Percentiles rank a stretch among this genome's conserved stretches.
Evolutionary conservation across 345 rosid genomes (phyloP).

Genomic region (Litchi chinensis): DNA sequence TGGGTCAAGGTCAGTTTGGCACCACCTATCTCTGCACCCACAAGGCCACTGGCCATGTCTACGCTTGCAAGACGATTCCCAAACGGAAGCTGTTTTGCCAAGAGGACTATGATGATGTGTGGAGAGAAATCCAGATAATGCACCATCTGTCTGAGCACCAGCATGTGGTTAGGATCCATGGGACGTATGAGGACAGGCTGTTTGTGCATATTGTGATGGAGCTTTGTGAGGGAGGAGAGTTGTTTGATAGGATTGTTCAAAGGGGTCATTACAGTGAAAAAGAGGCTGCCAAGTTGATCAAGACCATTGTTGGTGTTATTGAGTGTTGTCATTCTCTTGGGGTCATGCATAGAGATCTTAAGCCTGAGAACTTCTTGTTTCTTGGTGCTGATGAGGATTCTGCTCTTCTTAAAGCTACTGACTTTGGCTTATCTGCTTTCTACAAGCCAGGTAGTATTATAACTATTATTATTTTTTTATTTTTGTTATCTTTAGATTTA

Average conservation of each 20-base stretch:
- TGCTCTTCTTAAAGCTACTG: conserved; percentile 78
- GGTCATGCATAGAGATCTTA: conserved; percentile 76
- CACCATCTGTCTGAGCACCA: conserved; percentile 74
- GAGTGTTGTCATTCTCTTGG: conserved; percentile 79
- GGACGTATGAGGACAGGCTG: conserved; percentile 50
- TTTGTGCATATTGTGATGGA: conserved; percentile 82
- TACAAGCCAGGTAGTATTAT: conserved; percentile 60
- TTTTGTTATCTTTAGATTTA: conserved; percentile 6
- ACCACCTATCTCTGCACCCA: conserved; percentile 72
- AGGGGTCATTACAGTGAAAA: conserved; percentile 77
- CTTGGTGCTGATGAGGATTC: conserved; percentile 63
- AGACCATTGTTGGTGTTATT: conserved; percentile 81
- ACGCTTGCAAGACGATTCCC: conserved; percentile 83
- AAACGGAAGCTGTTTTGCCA: conserved; percentile 70
- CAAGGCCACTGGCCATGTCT: conserved; percentile 40
- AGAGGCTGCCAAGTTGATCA: conserved; percentile 73
- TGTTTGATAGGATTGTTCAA: conserved; percentile 70
- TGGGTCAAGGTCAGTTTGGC: conserved; percentile 85
- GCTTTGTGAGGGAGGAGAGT: conserved; percentile 76
- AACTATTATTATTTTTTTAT: too few species aligned
- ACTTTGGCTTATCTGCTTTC: conserved; percentile 81
- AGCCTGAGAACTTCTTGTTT: conserved; percentile 84
- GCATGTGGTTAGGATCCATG: conserved; percentile 61
- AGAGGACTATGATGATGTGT: conserved; percentile 76
- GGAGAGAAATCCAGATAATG: conserved; percentile 91